Evolutionary conservation across 2,329 filamentous ascomycete genomes (phyloP), one percentile per base, ranked within the genome.

Genomic region (Trichoderma atroviride): DNA sequence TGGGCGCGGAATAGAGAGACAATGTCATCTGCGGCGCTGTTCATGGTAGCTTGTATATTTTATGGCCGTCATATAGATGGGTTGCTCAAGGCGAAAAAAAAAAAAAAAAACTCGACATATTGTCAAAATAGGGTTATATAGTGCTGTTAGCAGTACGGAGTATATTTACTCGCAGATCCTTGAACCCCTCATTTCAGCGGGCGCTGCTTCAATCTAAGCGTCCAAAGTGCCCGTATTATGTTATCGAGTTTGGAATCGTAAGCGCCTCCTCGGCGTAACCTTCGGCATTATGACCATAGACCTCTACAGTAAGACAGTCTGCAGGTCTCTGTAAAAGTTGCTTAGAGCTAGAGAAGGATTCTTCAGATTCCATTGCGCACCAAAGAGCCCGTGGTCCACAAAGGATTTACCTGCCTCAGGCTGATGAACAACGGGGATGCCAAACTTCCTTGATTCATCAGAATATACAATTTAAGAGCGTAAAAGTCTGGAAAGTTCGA

Each of bases 401-500:
- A 33, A 9, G 9, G 31, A 33, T 9, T 9, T 33, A 33, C 31
- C 31, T 31, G 29, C 5, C 7, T 33, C 9, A 33, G 59, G 6
- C 22, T 16, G 14, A 62, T 27, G 35, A 35, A 50, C 27, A 33
- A 31, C 27, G 63, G 47, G 29, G 33, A 87, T 85, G 9, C 79
- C 75, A 71, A 82, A 76, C 19, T 78, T 73, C 10, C 79, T 52
- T 0, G 87, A 78, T 13, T 82, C 78, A 0, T 74, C 72, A 0
- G 76, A 74, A 0, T 81, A 77, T 0, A 84, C 84, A 47, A 87
- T 80, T 3, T 85, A 84, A 56, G 82, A 85, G 79, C 75, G 84
- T 84, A 0, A 87, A 80, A 2, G 87, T 78, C 62, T 86, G 83
- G 0, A 85, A 84, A 0, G 82, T 82, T 72, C 85, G 84, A 70